Base-by-base conservation (phyloP, 2,329 filamentous ascomycete genomes). In the Fusarium napiforme region DNA sequence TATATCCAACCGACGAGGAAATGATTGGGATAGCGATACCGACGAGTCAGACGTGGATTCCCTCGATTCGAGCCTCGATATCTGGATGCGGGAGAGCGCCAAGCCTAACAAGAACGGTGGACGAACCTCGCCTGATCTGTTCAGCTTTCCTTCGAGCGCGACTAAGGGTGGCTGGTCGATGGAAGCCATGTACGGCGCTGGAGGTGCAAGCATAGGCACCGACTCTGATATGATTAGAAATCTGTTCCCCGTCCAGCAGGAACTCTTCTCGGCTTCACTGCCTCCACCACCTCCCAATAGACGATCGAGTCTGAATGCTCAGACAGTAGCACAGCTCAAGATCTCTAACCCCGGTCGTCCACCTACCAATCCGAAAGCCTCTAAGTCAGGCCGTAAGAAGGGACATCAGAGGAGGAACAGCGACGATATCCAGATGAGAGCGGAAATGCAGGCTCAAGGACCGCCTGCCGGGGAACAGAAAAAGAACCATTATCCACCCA, bases 41-140 rank as follows among this genome's bases (percentile, higher is more conserved):
- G 83, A 85, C 21, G 83, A 81, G n/a, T 83, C 84, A 21, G 80
- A 84, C 9, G 75, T 79, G 4, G 80, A 77, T 34, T 88, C 87
- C 4, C 77, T 85, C 7, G 81, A 85, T 2, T 88, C 86, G 2
- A 87, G 85, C 67, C 83, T 87, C 9, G 89, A 90, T 60, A 87
- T 88, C 30, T 91, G 88, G 88, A 84, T 90, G 80, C 85, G 84
- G 11, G 87, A 89, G 77, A 87, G 87, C 60, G 79, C 84, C 37
- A 86, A 86, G 52, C 83, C 85, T 1, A 68, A 69, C 8, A 64
- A 60, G 3, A 78, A 79, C 1, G 77, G 74, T 2, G 76, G 77
- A 12, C 78, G 80, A 32, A 72, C 73, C 2, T 88, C 87, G 8
- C 88, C 88, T 0, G 88, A 90, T 64, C 80, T 90, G 4, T 90